A percentile compares a stretch with the other conserved stretches of the same genome.
These are phyloP conservation scores for Cytospora leucostoma DNA, from an alignment of 2,329 filamentous ascomycete genomes.

Conservation along the genomic window DNA sequence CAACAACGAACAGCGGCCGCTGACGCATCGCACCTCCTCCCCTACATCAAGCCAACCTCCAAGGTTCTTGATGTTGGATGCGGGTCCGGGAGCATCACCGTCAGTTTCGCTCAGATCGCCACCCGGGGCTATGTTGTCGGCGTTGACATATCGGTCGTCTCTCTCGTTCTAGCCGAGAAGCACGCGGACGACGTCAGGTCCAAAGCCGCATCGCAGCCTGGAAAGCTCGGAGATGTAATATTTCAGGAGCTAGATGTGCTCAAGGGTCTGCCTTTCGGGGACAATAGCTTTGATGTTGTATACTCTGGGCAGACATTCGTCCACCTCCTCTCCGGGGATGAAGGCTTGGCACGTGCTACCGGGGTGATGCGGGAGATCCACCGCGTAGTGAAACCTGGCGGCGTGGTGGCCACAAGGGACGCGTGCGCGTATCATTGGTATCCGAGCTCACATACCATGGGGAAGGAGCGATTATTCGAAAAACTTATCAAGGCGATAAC, in stretches of 20 bases:
- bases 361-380: not conserved
- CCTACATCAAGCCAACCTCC: slow-evolving; percentile 42
- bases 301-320: slow-evolving; percentile 3
- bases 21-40: slow-evolving; percentile 36
- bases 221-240: not conserved
- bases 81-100: slow-evolving; percentile 52
- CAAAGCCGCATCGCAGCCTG: not conserved
- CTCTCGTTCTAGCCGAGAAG: not conserved
- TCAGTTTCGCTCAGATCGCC: slow-evolving; percentile 43
- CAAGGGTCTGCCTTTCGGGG: not conserved
- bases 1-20: not conserved
- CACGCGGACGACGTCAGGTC: not conserved
- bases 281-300: slow-evolving; percentile 1
- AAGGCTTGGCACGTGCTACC: not conserved
- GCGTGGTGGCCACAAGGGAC: slow-evolving; percentile 3
- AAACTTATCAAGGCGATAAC: not conserved
- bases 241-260: slow-evolving; percentile 3
- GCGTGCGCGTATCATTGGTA: not conserved
- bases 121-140: slow-evolving; percentile 43
- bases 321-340: not conserved
- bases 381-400: slow-evolving; percentile 1
- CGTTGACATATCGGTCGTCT: slow-evolving; percentile 36
- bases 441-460: not conserved
- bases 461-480: not conserved
- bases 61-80: slow-evolving; percentile 50